Conservation (phyloP, 2,329 filamentous ascomycete genomes). For the Phaeoacremonium minimum region DNA sequence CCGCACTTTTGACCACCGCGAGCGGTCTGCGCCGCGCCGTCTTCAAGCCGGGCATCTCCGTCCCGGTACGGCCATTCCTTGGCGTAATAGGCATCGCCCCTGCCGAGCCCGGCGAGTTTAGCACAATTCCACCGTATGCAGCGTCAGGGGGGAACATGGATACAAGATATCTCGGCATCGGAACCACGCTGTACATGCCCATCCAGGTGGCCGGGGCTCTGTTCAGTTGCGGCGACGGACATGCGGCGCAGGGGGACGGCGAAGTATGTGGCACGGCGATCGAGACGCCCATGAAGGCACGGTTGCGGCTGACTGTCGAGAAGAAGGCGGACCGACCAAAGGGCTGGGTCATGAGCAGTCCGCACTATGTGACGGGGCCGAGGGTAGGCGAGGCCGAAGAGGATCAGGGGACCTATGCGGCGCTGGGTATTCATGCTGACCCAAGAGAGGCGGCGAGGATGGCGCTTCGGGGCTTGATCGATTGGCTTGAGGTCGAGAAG, state of each 20-base stretch:
- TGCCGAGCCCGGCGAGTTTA: conserved; percentile 35
- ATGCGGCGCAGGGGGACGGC: conserved; percentile 50
- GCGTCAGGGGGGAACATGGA: conserved; percentile 51
- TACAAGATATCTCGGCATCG: conserved; percentile 41
- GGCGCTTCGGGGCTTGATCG: conserved; percentile 40
- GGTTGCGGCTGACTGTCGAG: conserved; percentile 40
- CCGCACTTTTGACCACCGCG: conserved; percentile 10
- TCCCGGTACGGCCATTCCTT: conserved; percentile 46
- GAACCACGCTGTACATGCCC: conserved; percentile 42
- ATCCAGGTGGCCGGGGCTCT: conserved; percentile 43
- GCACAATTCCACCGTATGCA: conserved; percentile 43
- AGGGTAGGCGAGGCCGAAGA: conserved; percentile 30
- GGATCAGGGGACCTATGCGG: conserved; percentile 47
- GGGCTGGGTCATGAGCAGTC: conserved; percentile 27
- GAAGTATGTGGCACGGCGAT: conserved; percentile 54
- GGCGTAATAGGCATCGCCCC: conserved; percentile 49
- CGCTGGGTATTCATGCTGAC: conserved; percentile 43
- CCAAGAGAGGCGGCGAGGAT: conserved; percentile 42
- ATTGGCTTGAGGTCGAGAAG: conserved; percentile 42
- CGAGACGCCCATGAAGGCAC: conserved; percentile 46
- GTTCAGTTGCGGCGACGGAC: conserved; percentile 50
- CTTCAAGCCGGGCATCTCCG: conserved; percentile 41
- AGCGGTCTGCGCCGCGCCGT: conserved; percentile 23
- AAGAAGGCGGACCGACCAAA: conserved; percentile 29
- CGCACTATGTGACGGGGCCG: conserved; percentile 39